phyloP scores from a whole-genome alignment of 2,329 filamentous ascomycete genomes.

The Alternaria arborescens region DNA sequence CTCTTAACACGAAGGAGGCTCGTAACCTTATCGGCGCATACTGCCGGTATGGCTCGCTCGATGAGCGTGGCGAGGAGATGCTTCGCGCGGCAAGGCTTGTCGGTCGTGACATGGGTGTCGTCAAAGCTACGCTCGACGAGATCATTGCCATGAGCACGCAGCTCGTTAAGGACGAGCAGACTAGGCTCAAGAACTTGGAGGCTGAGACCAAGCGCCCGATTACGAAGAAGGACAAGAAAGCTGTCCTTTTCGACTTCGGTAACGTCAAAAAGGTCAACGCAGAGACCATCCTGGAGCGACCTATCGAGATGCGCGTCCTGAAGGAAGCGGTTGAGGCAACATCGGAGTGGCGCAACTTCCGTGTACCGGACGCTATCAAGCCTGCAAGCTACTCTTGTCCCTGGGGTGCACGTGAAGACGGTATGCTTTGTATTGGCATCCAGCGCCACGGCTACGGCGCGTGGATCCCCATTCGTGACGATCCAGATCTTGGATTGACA shows the following conservation, averaged over 20 bases:
- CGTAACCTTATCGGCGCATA: slow-evolving; percentile 90
- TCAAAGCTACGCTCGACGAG: slow-evolving; percentile 78
- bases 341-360: slow-evolving; percentile 79
- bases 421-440: slow-evolving; percentile 95
- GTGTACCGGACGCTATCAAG: slow-evolving; percentile 90
- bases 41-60: slow-evolving; percentile 88
- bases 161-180: slow-evolving; percentile 77
- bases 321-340: slow-evolving; percentile 72
- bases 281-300: slow-evolving; percentile 91
- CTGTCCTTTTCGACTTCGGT: slow-evolving; percentile 91
- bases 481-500: slow-evolving; percentile 80
- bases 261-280: slow-evolving; percentile 96
- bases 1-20: slow-evolving; percentile 90
- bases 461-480: slow-evolving; percentile 93
- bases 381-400: slow-evolving; percentile 88
- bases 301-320: slow-evolving; percentile 85
- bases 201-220: slow-evolving; percentile 77
- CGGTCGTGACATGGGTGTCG: slow-evolving; percentile 81
- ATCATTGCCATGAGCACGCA: slow-evolving; percentile 76
- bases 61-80: slow-evolving; percentile 87
- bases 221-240: slow-evolving; percentile 98
- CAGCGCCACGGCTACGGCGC: slow-evolving; percentile 93
- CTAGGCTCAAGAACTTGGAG: slow-evolving; percentile 70
- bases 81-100: slow-evolving; percentile 84
- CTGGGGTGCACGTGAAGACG: slow-evolving; percentile 94